These are phyloP conservation scores for Trichaptum fuscoviolaceum DNA, from an alignment of 768 basidiomycete genomes.

Conservation along the genomic window DNA sequence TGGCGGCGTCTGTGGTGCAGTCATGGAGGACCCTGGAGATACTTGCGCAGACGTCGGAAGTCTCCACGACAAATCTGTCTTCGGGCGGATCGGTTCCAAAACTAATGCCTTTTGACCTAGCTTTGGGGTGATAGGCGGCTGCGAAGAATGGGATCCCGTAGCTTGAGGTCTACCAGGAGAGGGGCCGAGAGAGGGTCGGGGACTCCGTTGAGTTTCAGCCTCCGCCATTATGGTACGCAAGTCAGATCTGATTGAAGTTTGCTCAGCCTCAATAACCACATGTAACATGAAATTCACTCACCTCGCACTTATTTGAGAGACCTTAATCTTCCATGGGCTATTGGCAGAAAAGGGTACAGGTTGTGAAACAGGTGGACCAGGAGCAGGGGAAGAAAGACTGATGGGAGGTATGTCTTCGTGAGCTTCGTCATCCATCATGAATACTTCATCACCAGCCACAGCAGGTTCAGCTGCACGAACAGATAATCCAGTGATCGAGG, in stretches of 20 bases:
- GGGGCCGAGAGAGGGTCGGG: background rate
- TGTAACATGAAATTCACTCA: conserved; percentile 14
- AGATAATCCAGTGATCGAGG: conserved; percentile 2
- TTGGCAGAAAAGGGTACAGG: background rate
- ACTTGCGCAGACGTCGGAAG: background rate
- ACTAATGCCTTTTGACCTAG: background rate
- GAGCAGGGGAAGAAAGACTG: conserved; percentile 16
- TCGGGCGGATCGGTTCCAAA: background rate
- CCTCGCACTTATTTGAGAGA: conserved; percentile 19
- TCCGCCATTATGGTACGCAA: conserved; percentile 88
- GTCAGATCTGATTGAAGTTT: conserved; percentile 49
- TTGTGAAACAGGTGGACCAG: conserved; percentile 13
- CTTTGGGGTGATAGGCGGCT: background rate
- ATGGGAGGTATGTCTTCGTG: conserved; percentile 35
- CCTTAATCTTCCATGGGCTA: conserved; percentile 3
- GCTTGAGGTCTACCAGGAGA: background rate
- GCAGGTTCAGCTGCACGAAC: conserved; percentile 11
- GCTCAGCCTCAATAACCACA: conserved; percentile 11
- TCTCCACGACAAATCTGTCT: conserved; percentile 2
- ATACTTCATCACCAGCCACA: conserved; percentile 59
- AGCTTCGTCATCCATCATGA: conserved; percentile 68
- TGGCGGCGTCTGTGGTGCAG: conserved; percentile 15
- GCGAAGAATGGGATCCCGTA: background rate
- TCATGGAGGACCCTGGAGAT: conserved; percentile 9
- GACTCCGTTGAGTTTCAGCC: conserved; percentile 36